Evolutionary conservation across 2,329 filamentous ascomycete genomes (phyloP).

Genomic region (Ceratocystis variospora): DNA sequence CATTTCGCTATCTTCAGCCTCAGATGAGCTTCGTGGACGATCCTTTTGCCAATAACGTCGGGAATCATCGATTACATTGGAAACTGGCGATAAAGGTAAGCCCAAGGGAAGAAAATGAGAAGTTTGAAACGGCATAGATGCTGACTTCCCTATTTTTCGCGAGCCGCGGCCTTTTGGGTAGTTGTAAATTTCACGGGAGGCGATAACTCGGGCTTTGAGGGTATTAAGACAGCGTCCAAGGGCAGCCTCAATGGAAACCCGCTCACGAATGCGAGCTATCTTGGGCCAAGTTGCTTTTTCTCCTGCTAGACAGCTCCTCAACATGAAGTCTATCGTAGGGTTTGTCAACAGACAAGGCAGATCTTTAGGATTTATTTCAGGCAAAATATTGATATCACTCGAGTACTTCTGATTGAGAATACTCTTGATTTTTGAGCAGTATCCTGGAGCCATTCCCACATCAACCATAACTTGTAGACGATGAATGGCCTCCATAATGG

Average conservation of each 20-base stretch:
- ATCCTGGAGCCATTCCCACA: constrained; percentile 64
- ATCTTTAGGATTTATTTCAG: constrained; percentile 60
- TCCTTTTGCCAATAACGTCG: background rate
- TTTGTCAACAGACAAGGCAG: constrained; percentile 69
- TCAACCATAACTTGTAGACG: constrained; percentile 69
- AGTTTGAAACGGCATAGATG: background rate
- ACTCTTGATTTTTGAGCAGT: constrained; percentile 63
- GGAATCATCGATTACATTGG: background rate
- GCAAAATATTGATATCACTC: constrained; percentile 88
- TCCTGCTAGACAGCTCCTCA: constrained; percentile 59
- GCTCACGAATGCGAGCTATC: constrained; percentile 69
- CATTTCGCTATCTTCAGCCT: background rate
- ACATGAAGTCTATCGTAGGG: constrained; percentile 76
- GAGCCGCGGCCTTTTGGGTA: background rate
- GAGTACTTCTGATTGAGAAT: constrained; percentile 84
- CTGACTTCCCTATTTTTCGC: background rate
- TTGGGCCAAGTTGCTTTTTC: constrained; percentile 88
- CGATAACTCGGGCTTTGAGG: constrained; percentile 45
- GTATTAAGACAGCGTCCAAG: constrained; percentile 61
- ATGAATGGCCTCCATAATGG: constrained; percentile 67
- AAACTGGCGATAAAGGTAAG: background rate
- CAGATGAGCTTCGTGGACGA: background rate
- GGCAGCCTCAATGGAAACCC: constrained; percentile 77
- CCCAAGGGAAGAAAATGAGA: background rate
- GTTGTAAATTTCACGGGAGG: constrained; percentile 27